A percentile compares a stretch with the other conserved stretches of the same genome.
Conservation (phyloP, 768 basidiomycete genomes). For the Mrakia blollopis region DNA sequence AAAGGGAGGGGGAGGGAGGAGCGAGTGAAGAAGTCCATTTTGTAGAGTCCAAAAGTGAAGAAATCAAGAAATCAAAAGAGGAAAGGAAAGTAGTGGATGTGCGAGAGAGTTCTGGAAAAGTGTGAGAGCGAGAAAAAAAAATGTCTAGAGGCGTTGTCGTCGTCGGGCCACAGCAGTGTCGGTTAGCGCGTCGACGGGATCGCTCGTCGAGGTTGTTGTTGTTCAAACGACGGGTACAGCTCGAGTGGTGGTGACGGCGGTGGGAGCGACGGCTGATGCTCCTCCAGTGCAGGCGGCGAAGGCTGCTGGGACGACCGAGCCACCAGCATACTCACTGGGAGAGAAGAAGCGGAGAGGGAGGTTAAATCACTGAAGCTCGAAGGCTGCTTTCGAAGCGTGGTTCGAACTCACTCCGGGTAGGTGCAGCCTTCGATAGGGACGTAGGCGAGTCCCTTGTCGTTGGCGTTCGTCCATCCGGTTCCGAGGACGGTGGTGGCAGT, state of each 20-base stretch:
- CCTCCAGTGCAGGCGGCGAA: not conserved
- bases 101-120: not conserved
- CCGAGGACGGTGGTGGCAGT: constrained; percentile 53
- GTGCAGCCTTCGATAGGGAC: constrained; percentile 66
- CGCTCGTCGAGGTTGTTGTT: not conserved
- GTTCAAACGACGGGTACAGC: not conserved
- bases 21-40: not conserved
- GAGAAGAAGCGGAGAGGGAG: not conserved
- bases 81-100: not conserved
- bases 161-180: not conserved
- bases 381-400: not conserved
- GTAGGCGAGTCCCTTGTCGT: constrained; percentile 62
- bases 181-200: not conserved
- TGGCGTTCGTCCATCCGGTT: constrained; percentile 72
- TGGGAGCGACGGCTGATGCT: not conserved
- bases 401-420: constrained; percentile 19
- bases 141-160: not conserved
- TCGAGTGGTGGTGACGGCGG: not conserved
- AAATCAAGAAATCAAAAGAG: not conserved
- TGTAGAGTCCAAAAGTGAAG: not conserved
- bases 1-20: not conserved
- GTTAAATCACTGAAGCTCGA: too few relatives aligned
- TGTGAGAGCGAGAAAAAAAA: not conserved
- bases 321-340: constrained; percentile 6
- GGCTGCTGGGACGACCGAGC: not conserved